Percentiles rank a stretch among this genome's conserved stretches.
These are phyloP conservation scores for Dendrocalamus latiflorus DNA, from an alignment of 202 grass and related monocot species.

Conservation along the genomic window DNA sequence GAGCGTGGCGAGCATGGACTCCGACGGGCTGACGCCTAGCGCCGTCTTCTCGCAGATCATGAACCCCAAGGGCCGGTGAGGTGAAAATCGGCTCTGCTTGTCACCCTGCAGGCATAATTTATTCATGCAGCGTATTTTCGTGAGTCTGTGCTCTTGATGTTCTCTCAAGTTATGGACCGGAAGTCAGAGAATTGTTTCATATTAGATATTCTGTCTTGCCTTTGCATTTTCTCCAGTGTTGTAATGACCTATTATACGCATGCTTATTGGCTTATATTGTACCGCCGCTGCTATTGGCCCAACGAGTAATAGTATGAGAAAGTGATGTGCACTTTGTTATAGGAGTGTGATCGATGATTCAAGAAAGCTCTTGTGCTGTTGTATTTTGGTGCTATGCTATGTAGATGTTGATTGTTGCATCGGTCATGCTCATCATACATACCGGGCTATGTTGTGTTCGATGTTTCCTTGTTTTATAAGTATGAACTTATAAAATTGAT, in stretches of 20 bases:
- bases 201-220: constrained; percentile 38
- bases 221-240: constrained; percentile 32
- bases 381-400: neutral
- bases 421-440: neutral
- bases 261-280: constrained; percentile 38
- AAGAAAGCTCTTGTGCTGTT: neutral
- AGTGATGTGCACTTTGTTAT: constrained; percentile 12
- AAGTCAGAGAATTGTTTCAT: constrained; percentile 44
- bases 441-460: neutral
- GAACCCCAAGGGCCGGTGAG: constrained; percentile 96
- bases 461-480: neutral
- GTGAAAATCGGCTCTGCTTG: constrained; percentile 19
- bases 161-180: constrained; percentile 29
- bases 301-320: neutral
- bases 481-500: no score
- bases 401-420: constrained; percentile 14
- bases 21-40: constrained; percentile 72
- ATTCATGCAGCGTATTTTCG: constrained; percentile 46
- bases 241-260: constrained; percentile 34
- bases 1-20: constrained; percentile 71
- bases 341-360: neutral
- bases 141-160: constrained; percentile 36
- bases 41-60: constrained; percentile 98
- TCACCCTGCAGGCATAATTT: constrained; percentile 31
- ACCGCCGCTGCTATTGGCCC: constrained; percentile 34